phyloP scores from a whole-genome alignment of 352 stramenopile species.

The Phytophthora quininea region DNA sequence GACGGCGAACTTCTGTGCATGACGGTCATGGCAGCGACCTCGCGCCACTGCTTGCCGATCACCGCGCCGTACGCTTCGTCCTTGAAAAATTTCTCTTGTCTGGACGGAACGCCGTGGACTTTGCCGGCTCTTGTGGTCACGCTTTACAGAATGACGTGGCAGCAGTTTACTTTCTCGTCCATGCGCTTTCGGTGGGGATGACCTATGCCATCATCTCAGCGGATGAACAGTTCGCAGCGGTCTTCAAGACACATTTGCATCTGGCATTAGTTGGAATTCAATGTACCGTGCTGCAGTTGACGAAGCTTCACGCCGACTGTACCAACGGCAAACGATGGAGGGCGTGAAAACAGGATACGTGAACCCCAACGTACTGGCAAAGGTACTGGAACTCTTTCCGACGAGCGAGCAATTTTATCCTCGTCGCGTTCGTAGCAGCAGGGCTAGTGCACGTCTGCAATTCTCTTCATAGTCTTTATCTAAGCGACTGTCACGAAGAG shows the following conservation, averaged over 20 bases:
- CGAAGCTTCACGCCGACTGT: conserved; percentile 8
- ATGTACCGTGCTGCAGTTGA: conserved; percentile 7
- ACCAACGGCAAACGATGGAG: conserved; percentile 6
- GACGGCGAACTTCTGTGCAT: conserved; percentile 10
- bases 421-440: conserved; percentile 1
- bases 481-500: no score
- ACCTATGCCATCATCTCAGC: conserved; percentile 3
- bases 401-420: not conserved
- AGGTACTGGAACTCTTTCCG: not conserved
- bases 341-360: not conserved
- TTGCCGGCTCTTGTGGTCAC: not conserved
- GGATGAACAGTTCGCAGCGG: not conserved
- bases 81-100: not conserved
- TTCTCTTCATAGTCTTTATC: no score
- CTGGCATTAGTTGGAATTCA: conserved; percentile 6
- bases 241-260: conserved; percentile 6
- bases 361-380: not conserved
- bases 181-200: not conserved
- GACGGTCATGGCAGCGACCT: conserved; percentile 2
- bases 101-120: not conserved
- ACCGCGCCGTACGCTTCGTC: not conserved
- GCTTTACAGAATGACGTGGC: not conserved
- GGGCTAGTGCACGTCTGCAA: conserved; percentile 6
- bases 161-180: not conserved
- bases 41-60: conserved; percentile 1